Conservation (phyloP, 1,284 basidiomycete genomes). For the Gymnopus androsaceus region DNA sequence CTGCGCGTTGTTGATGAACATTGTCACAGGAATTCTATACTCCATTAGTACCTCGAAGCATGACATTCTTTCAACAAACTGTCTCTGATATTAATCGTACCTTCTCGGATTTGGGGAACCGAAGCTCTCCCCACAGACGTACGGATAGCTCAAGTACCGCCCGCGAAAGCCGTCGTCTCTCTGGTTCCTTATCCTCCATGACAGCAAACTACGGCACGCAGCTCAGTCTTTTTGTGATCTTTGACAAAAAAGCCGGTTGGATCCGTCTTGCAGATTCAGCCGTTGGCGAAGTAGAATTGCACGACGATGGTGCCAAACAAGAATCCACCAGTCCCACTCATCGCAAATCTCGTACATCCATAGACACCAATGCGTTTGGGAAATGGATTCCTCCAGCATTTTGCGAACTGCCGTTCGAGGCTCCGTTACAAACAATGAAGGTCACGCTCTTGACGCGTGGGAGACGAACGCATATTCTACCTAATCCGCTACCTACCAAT, state of each 20-base stretch:
- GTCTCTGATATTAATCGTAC: conserved; percentile 54
- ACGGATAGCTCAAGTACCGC: conserved; percentile 34
- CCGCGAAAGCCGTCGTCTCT: conserved; percentile 25
- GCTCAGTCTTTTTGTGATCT: conserved; percentile 73
- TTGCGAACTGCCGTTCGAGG: conserved; percentile 50
- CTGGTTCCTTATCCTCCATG: conserved; percentile 22
- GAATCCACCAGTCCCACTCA: conserved; percentile 24
- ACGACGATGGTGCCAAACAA: conserved; percentile 43
- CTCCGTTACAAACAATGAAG: conserved; percentile 32
- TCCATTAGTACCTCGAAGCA: conserved; percentile 59
- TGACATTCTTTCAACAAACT: conserved; percentile 71
- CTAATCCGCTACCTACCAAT: conserved; percentile 63
- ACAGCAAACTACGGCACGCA: conserved; percentile 61
- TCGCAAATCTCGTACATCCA: conserved; percentile 29
- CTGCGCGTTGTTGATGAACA: background rate
- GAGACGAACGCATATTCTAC: conserved; percentile 64
- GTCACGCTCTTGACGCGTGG: conserved; percentile 71
- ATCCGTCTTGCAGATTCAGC: conserved; percentile 78
- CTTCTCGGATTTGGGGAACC: conserved; percentile 40
- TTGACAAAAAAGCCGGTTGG: conserved; percentile 80
- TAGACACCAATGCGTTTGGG: conserved; percentile 6
- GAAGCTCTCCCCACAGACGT: conserved; percentile 33
- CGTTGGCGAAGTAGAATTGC: conserved; percentile 73
- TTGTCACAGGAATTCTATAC: conserved; percentile 74
- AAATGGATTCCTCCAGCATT: conserved; percentile 57